Conservation (phyloP, 148 eudicot species). For the Dianthus caryophyllus region DNA sequence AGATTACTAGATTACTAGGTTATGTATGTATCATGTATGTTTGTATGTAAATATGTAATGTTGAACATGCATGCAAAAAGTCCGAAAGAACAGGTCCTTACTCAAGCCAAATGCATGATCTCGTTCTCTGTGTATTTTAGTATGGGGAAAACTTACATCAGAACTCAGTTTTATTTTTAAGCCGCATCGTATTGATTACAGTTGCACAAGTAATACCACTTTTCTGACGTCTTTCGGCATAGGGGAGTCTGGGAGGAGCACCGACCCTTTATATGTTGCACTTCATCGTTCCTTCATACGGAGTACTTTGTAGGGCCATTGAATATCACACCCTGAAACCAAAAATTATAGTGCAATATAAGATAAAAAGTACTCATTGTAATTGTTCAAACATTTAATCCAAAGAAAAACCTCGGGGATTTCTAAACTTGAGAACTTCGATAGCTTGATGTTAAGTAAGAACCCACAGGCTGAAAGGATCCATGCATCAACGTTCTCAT, state of each 20-base stretch:
- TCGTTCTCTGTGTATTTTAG: not conserved
- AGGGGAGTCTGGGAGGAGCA: constrained; percentile 94
- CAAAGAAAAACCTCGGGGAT: constrained; percentile 48
- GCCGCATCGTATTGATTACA: not conserved
- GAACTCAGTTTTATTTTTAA: not conserved
- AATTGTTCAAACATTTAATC: constrained; percentile 1
- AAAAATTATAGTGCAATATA: not conserved
- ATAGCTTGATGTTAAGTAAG: constrained; percentile 61
- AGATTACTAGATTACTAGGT: too few relatives aligned
- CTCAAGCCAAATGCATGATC: constrained; percentile 17
- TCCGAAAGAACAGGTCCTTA: constrained; percentile 14
- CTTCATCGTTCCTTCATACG: too few relatives aligned
- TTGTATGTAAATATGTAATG: too few relatives aligned
- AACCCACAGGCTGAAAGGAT: constrained; percentile 61
- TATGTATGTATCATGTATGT: too few relatives aligned
- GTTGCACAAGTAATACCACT: not conserved
- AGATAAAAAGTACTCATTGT: not conserved
- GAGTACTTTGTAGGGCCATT: too few relatives aligned
- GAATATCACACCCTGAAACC: not conserved
- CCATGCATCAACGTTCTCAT: constrained; percentile 84
- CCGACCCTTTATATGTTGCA: too few relatives aligned
- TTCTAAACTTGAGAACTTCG: constrained; percentile 71
- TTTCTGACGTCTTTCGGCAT: constrained; percentile 76
- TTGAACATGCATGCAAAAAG: too few relatives aligned
- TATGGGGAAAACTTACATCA: not conserved